A percentile compares a stretch with the other conserved stretches of the same genome.
Evolutionary conservation across 441 rosid genomes (phyloP).

Genomic region (Capsella rubella): DNA sequence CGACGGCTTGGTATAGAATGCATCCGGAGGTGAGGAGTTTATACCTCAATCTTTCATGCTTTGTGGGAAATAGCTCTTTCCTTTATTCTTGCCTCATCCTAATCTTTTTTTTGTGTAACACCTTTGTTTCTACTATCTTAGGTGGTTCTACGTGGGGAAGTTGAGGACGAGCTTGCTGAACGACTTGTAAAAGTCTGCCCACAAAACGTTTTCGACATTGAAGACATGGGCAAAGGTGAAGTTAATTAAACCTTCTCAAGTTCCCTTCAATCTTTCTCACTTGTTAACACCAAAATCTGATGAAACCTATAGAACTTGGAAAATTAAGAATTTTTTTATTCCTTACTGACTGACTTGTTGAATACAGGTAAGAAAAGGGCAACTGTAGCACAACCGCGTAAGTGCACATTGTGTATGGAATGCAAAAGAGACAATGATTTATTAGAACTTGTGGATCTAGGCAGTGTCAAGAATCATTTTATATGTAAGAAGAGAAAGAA

Average conservation of each 20-base stretch:
- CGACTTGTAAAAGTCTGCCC: slow-evolving; percentile 78
- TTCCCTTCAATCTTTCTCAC: background rate
- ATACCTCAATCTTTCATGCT: slow-evolving; percentile 15
- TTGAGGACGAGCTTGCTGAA: slow-evolving; percentile 73
- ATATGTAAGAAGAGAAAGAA: slow-evolving; percentile 67
- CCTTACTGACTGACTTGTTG: slow-evolving; percentile 10
- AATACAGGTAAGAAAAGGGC: slow-evolving; percentile 81
- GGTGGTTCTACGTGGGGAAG: slow-evolving; percentile 71
- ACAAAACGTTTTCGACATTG: slow-evolving; percentile 86
- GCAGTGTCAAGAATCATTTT: slow-evolving; percentile 81
- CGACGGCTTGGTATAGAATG: slow-evolving; percentile 96
- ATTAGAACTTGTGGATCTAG: slow-evolving; percentile 59
- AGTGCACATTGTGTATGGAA: slow-evolving; percentile 86
- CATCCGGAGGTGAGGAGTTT: slow-evolving; percentile 77
- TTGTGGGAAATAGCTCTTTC: background rate
- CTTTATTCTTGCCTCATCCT: background rate
- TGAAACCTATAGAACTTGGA: slow-evolving; percentile 1
- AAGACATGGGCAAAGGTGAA: slow-evolving; percentile 88
- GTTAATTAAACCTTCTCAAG: background rate
- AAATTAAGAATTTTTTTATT: background rate
- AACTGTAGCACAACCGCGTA: slow-evolving; percentile 75
- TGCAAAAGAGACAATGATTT: slow-evolving; percentile 33
- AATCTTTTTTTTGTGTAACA: slow-evolving; percentile 11
- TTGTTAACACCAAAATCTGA: background rate
- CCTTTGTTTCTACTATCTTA: slow-evolving; percentile 26